Percentiles rank a stretch among this genome's conserved stretches.
Conservation (phyloP, 129 eudicot genomes). For the Flaveria sonorensis region DNA sequence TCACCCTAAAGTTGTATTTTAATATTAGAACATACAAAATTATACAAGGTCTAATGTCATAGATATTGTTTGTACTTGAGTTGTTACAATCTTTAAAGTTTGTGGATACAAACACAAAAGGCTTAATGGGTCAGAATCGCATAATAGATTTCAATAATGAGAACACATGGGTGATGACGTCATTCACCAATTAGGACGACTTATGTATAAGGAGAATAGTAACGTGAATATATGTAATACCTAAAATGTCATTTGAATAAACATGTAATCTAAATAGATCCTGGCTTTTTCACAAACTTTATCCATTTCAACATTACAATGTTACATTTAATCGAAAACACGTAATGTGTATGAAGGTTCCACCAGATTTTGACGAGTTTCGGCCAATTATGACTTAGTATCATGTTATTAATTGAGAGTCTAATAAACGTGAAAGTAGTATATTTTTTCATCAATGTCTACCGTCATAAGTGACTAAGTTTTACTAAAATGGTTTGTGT, state of each 20-base stretch:
- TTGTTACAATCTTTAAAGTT: neutral
- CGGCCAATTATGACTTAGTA: too few relatives aligned
- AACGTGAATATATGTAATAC: neutral
- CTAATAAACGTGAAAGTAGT: neutral
- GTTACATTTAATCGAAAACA: neutral
- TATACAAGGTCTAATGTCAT: neutral
- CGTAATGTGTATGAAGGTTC: neutral
- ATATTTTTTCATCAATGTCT: neutral
- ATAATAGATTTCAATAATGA: neutral
- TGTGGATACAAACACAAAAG: neutral
- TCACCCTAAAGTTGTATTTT: neutral
- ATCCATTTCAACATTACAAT: neutral
- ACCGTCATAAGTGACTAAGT: neutral
- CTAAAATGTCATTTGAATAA: neutral
- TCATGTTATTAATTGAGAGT: neutral
- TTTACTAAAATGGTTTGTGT: neutral
- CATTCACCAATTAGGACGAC: neutral
- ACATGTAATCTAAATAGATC: neutral
- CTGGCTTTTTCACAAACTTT: neutral
- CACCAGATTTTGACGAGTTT: neutral
- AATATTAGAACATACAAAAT: neutral
- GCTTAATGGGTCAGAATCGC: conserved; percentile 11
- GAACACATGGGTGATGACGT: neutral
- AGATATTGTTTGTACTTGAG: neutral
- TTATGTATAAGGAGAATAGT: neutral